Base-by-base conservation (phyloP, 2,329 filamentous ascomycete species). In the Penicillium sp. region DNA sequence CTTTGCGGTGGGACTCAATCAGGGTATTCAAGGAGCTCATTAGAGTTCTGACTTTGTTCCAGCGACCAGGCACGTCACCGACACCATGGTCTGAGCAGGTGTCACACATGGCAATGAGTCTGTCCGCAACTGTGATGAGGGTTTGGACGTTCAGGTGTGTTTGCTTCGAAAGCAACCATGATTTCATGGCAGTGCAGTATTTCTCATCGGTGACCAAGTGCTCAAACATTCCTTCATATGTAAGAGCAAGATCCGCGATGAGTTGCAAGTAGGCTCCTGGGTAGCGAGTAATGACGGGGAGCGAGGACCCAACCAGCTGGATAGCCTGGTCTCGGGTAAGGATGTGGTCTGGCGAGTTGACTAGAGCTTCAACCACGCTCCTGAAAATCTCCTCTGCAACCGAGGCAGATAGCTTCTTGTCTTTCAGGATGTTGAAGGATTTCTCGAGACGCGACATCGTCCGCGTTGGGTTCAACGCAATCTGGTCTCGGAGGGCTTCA, bases 61-160 rank as follows among this genome's bases (percentile, higher is more conserved):
- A 54, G 9, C 24, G 29, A 11, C 46, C 22, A 1, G 16, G 40
- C 5, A 20, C 42, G 18, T 11, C 9, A 2, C 16, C 6, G 3
- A 34, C 50, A n/a, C 47, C 50, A 16, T 54, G 52, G 2, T 42
- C 26, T 9, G 46, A 43, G 14, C 52, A 54, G n/a, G 9, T 27
- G 8, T 48, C 29, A 13, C 50, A 52, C 37, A 54, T 40, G 5
- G 18, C 9, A 10, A 48, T 28, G 4, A 54, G 27, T 9, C 31
- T 47, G 9, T 50, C 38, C 16, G 41, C 42, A 1, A 52, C 8
- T 5, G 24, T 35, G 16, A 3, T 36, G 2, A 38, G 22, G 13
- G 45, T 20, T 29, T 22, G 16, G 11, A 37, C 13, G 4, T 49
- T 26, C 6, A 54, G 49, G 18, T 42, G 23, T 8, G 16, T 38